Evolutionary conservation across 2,329 filamentous ascomycete species (phyloP).

Genomic region (Penicillium sp.): DNA sequence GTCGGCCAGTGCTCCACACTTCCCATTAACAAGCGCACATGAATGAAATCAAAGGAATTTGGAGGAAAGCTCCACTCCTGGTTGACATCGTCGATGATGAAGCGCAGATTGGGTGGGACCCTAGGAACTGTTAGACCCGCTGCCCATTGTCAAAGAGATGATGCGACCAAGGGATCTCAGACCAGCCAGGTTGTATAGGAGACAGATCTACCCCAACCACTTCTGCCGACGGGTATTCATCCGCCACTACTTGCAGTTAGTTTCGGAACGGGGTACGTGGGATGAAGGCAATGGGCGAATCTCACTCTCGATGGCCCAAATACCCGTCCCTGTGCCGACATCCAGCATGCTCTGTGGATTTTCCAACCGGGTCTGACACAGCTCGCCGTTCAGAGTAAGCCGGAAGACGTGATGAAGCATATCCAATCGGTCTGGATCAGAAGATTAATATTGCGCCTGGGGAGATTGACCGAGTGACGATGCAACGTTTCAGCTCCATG

Average conservation of each 20-base stretch:
- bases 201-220: conserved; percentile 50
- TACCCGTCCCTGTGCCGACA: conserved; percentile 19
- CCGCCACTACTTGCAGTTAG: conserved; percentile 20
- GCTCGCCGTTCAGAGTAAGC: conserved; percentile 7
- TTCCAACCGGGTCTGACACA: conserved; percentile 11
- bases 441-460: too few relatives aligned
- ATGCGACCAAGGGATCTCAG: too few relatives aligned
- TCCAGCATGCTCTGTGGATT: conserved; percentile 14
- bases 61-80: conserved; percentile 24
- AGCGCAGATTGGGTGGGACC: conserved; percentile 32
- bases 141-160: background rate
- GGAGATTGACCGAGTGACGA: too few relatives aligned
- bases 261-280: background rate
- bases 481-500: too few relatives aligned
- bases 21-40: conserved; percentile 24
- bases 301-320: conserved; percentile 23
- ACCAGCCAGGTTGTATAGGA: conserved; percentile 48
- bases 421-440: conserved; percentile 11
- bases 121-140: conserved; percentile 7
- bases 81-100: conserved; percentile 32
- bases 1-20: conserved; percentile 23
- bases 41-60: conserved; percentile 32
- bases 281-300: background rate
- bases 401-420: conserved; percentile 14
- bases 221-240: conserved; percentile 39